Conservation (phyloP, 306 rosid genomes). For the Castanea mollissima region DNA sequence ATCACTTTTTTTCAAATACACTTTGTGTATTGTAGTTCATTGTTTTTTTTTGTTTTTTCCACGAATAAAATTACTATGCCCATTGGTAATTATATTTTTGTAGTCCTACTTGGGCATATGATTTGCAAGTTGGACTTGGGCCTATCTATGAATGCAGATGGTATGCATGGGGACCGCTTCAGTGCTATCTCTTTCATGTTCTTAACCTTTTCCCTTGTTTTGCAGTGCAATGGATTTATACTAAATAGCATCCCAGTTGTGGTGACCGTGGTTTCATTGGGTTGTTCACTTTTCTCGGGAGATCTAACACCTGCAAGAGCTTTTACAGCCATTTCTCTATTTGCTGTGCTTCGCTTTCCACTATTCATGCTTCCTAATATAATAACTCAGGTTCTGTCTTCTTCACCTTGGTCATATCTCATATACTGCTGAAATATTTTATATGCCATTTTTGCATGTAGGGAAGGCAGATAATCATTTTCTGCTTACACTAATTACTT, state of each 20-base stretch:
- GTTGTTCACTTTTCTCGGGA: slow-evolving; percentile 87
- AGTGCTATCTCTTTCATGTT: slow-evolving; percentile 6
- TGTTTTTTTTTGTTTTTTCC: not conserved
- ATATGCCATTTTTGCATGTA: not conserved
- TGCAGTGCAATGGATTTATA: slow-evolving; percentile 79
- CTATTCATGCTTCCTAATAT: slow-evolving; percentile 97
- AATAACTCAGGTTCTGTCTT: slow-evolving; percentile 75
- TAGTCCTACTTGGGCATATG: not conserved
- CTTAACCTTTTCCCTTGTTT: slow-evolving; percentile 27
- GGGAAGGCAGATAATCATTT: not conserved
- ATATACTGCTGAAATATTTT: not conserved
- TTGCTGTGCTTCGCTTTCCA: slow-evolving; percentile 95
- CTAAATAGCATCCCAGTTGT: slow-evolving; percentile 90
- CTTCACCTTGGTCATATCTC: not conserved
- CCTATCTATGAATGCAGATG: slow-evolving; percentile 3
- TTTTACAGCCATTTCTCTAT: slow-evolving; percentile 91
- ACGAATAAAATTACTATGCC: not conserved
- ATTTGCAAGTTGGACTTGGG: not conserved
- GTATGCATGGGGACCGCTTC: slow-evolving; percentile 3
- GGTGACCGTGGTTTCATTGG: slow-evolving; percentile 95
- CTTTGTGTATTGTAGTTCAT: not conserved
- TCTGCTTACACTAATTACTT: not conserved
- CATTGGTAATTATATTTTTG: not conserved
- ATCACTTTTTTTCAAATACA: not conserved
- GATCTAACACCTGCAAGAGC: slow-evolving; percentile 94